phyloP scores from a whole-genome alignment of 2,329 filamentous ascomycete species.

The Sporothrix pseudoabietina region DNA sequence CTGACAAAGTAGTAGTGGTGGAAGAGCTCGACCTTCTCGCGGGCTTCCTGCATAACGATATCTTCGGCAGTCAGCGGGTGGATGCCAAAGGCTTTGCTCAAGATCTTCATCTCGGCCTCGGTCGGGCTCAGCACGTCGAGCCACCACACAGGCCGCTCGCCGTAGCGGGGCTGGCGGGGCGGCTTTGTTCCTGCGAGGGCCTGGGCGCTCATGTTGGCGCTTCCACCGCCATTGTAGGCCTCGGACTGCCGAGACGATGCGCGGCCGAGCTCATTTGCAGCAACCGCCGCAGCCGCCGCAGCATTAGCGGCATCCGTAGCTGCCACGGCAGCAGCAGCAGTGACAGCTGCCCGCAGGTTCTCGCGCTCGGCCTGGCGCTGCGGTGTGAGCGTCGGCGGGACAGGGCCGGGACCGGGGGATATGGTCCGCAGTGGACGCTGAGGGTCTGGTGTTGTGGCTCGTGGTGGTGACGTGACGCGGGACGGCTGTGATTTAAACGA shows the following conservation, averaged over 20 bases:
- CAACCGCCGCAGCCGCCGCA: neutral
- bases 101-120: slow-evolving; percentile 91
- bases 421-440: neutral
- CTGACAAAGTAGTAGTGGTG: slow-evolving; percentile 98
- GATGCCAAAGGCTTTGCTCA: slow-evolving; percentile 91
- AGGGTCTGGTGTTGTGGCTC: neutral
- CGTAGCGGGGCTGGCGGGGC: slow-evolving; percentile 53
- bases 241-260: slow-evolving; percentile 14
- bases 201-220: neutral
- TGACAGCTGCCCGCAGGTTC: slow-evolving; percentile 29
- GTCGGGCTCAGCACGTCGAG: slow-evolving; percentile 89
- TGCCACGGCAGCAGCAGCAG: slow-evolving; percentile 1
- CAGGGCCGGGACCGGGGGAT: neutral
- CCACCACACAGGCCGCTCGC: slow-evolving; percentile 94
- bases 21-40: slow-evolving; percentile 97
- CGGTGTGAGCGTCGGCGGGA: slow-evolving; percentile 36
- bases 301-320: slow-evolving; percentile 13
- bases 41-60: slow-evolving; percentile 94
- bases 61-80: slow-evolving; percentile 95
- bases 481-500: slow-evolving; percentile 24
- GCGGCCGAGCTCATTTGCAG: slow-evolving; percentile 1
- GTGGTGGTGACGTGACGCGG: neutral
- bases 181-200: neutral
- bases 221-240: neutral
- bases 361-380: slow-evolving; percentile 24